Evolutionary conservation across 2,329 filamentous ascomycete species (phyloP).

Genomic region (Hypoxylon sp.): DNA sequence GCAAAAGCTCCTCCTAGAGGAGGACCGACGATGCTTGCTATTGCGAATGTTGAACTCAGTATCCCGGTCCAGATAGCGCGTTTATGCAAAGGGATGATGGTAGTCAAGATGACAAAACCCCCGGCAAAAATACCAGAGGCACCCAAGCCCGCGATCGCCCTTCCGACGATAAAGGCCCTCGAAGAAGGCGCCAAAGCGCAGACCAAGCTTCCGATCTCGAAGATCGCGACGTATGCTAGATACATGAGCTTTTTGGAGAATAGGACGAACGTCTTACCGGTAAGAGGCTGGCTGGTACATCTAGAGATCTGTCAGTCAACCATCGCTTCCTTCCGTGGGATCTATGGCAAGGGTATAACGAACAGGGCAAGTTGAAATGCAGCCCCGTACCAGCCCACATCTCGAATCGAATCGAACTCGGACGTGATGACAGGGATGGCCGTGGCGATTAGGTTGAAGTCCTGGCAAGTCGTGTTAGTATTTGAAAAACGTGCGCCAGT

Average conservation of each 20-base stretch:
- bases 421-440: constrained; percentile 13
- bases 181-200: constrained; percentile 3
- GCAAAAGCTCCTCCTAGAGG: neutral
- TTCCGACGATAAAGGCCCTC: neutral
- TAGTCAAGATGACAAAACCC: neutral
- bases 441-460: constrained; percentile 16
- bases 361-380: no score
- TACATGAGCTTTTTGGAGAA: neutral
- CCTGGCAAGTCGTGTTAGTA: no score
- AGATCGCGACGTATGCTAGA: neutral
- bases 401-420: constrained; percentile 28
- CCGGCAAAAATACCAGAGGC: constrained; percentile 3
- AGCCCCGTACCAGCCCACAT: constrained; percentile 32
- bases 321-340: no score
- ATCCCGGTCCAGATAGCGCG: constrained; percentile 1
- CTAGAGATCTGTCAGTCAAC: neutral
- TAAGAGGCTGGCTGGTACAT: neutral
- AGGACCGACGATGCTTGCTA: constrained; percentile 1
- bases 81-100: constrained; percentile 1
- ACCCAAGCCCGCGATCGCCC: neutral
- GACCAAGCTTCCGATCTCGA: neutral
- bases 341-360: no score
- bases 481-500: no score
- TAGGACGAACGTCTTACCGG: neutral
- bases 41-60: neutral